Conservation (phyloP, 306 rosid species). For the Morella rubra region DNA sequence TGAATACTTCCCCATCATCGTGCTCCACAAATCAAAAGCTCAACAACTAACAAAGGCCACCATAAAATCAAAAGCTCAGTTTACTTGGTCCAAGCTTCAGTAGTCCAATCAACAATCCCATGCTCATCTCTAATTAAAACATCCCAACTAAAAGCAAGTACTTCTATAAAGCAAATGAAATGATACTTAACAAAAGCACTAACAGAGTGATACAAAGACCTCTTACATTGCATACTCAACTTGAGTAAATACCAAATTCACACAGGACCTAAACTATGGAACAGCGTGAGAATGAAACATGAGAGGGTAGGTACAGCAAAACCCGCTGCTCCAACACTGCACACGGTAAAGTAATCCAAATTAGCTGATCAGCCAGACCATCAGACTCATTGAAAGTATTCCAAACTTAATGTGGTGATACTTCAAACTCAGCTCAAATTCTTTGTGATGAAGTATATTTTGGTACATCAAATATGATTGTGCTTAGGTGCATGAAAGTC, state of each 20-base stretch:
- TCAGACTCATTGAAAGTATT: neutral
- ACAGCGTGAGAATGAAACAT: conserved; percentile 69
- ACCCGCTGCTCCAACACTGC: conserved; percentile 98
- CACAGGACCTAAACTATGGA: conserved; percentile 31
- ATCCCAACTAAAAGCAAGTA: neutral
- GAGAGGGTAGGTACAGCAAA: conserved; percentile 93
- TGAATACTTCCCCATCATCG: too few species aligned
- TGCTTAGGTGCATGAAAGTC: neutral
- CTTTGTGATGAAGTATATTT: too few species aligned
- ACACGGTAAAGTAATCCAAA: conserved; percentile 15
- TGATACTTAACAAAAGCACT: neutral
- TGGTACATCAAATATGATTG: neutral
- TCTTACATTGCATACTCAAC: neutral
- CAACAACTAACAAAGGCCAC: too few species aligned
- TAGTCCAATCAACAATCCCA: neutral
- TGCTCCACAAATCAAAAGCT: too few species aligned
- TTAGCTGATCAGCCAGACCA: neutral
- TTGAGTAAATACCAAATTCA: neutral
- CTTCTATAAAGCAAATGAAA: neutral
- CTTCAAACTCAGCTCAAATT: too few species aligned
- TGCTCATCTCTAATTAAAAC: neutral
- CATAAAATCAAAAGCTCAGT: too few species aligned
- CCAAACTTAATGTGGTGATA: too few species aligned
- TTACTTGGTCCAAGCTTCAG: too few species aligned
- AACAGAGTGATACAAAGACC: neutral